Base-by-base conservation (phyloP, 306 rosid genomes). In the Canavalia gladiata region DNA sequence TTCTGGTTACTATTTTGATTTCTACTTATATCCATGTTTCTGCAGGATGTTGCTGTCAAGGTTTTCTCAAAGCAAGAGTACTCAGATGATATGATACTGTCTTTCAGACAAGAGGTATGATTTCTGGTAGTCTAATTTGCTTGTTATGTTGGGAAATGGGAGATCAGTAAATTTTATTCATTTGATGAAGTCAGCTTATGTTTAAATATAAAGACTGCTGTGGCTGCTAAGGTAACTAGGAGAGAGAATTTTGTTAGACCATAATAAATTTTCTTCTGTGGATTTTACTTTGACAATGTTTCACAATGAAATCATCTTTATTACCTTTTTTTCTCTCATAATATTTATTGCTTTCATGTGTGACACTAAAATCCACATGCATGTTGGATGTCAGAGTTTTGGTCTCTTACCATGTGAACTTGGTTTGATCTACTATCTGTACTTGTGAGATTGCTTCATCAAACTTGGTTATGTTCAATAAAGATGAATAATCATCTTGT, bases 41-140 rank as follows among this genome's bases (percentile, higher is more conserved):
- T 81, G 31, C 88, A 94, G 98, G 97, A 94, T 74, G 98, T 94
- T 81, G 98, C 98, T 4, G 91, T 95, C 70, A 95, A 95, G 90
- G 96, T 96, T 46, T 93, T 96, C 88, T 90, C 97, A 56, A 88
- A 75, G 89, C 97, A 92, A 85, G 99, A 95, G 86, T 96, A 96
- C 80, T 83, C 99, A 62, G 97, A 93, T 8, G 98, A 96, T 83
- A 80, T 86, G 29, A 79, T 96, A 81, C 70, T 79, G 71, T 89
- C 97, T 81, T 96, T 96, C 86, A 87, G 93, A 87, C 98, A 96
- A 89, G 99, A 96, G 98, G 99, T 90, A 51, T 46, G 85, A 51
- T 85, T 80, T 85, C 65, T 56, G 41, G 66, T 64, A 52, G 77
- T 84, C 74, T 82, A 50, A 68, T 82, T 39, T 77, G n/a, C 57